Base-by-base conservation (phyloP, 192 early-diverging fungal species). In the Rhizophagus clarus region DNA sequence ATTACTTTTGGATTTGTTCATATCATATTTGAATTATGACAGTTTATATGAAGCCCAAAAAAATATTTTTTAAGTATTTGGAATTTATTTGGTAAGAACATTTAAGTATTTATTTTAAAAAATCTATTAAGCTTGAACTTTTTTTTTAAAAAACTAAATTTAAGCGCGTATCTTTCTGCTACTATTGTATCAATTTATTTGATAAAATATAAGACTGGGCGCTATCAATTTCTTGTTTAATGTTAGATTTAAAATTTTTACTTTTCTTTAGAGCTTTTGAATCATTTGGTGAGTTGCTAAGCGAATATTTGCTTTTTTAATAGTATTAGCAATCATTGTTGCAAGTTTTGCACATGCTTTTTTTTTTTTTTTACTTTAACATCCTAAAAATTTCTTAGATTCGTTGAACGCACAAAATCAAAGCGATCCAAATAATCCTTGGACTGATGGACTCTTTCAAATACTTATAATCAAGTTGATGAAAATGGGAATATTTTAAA, bases 231-330 rank as follows among this genome's bases (percentile, higher is more conserved):
- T 32, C 72, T 3, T 51, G 15, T 22, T 37, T 74, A 32, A 37
- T 74, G 31, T 32, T 74, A 11, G 45, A 61, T 28, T 20, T 74
- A 20, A 74, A 74, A 74, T 74, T 74, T 26, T 15, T 74, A 15
- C 10, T 74, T n/a, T 74, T 74, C 28, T 60, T 74, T 28, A 45
- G 72, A 20, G 17, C 28, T 28, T 56, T 74, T 4, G 34, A 74
- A 56, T 49, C 6, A 15, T 56, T 74, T 61, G 72, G 72, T 32
- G 17, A 14, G 47, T 74, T 10, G 72, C 72, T 14, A 49, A 74
- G 8, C 11, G 34, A 2, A 51, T 56, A 22, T 74, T 74, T 74
- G 61, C 72, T 61, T 74, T 74, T 31, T 56, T 74, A 61, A 0
- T 74, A n/a, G 31, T 74, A 11, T 37, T 61, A 1, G n/a, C 5